Conservation (phyloP, 495 filamentous ascomycete genomes). For the Aspergillus sclerotioniger region DNA sequence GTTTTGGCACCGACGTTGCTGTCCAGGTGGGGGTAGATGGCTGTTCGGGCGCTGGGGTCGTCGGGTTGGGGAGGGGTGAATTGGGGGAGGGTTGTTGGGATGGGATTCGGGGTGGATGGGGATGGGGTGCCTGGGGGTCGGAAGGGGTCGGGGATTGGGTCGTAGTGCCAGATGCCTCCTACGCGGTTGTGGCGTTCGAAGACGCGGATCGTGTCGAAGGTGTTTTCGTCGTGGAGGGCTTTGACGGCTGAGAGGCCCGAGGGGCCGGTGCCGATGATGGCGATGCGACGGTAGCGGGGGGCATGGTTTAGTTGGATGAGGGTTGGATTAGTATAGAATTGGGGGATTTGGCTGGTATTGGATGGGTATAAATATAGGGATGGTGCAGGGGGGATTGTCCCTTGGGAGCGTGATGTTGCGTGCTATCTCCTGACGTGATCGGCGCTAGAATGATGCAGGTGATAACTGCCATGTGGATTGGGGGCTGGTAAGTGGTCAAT, state of each 20-base stretch:
- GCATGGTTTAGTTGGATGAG: too few species aligned
- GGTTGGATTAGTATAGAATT: too few species aligned
- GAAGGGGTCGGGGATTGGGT: conserved; percentile 22
- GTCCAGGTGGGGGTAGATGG: conserved; percentile 25
- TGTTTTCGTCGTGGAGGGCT: conserved; percentile 49
- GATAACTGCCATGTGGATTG: too few species aligned
- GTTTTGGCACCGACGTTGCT: conserved; percentile 30
- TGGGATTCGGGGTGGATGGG: background rate
- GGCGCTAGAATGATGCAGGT: too few species aligned
- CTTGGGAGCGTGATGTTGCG: too few species aligned
- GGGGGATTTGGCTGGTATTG: too few species aligned
- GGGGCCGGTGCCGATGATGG: conserved; percentile 53
- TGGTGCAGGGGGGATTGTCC: too few species aligned
- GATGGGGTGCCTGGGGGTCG: background rate
- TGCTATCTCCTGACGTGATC: too few species aligned
- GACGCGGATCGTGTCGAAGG: conserved; percentile 49
- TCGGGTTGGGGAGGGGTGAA: conserved; percentile 20
- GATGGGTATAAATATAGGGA: too few species aligned
- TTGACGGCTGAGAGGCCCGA: conserved; percentile 53
- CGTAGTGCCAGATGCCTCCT: conserved; percentile 49
- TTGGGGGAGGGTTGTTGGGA: conserved; percentile 16
- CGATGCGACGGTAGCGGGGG: conserved; percentile 33
- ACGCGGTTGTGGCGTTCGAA: conserved; percentile 51
- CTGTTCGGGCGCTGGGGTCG: conserved; percentile 26
- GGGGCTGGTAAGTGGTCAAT: too few species aligned